Base-by-base conservation (phyloP, 345 rosid species). In the Gossypium anomalum region DNA sequence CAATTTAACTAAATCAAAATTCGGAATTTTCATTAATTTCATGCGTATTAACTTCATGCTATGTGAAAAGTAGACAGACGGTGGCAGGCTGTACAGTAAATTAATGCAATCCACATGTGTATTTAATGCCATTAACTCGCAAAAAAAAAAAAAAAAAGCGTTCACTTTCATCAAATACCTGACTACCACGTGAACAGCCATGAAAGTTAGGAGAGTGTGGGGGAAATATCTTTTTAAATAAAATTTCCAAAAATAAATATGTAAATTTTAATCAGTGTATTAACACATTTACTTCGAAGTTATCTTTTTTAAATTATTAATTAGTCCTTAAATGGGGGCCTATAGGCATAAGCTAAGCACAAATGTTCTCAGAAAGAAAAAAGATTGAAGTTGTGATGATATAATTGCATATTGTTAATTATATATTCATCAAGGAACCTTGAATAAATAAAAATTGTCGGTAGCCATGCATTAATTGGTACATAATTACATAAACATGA, bases 111-210 rank as follows among this genome's bases (percentile, higher is more conserved):
- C 27, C 72, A 49, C 72, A 16, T 49, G 59, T 57, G 3, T 15
- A 16, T 49, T 68, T 49, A 68, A 68, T 68, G 72, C 15, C 17
- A 67, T 23, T 62, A 29, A 60, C 2, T 7, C 7, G 10, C 7
- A n/a, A 20, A n/a, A 57, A 22, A 59, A n/a, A 57, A 22, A 59
- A 52, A 4, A 3, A 22, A 22, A 29, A 1, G n/a, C n/a, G 12
- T 19, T 38, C 23, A 66, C 7, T 49, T 15, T 27, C 25, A 19
- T 55, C 19, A 19, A 44, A 6, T 2, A 16, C 71, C 58, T 16
- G 25, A 58, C 58, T 12, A 29, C 72, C 55, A 66, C 51, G 70
- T 51, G 58, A 69, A 69, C 45, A 49, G 59, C 45, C 72, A 27
- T 49, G 59, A 11, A 51, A 51, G 72, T 1, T 47, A 14, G 12